Percentiles rank a stretch among this genome's conserved stretches.
phyloP scores from a whole-genome alignment of 192 early-diverging fungal species.

The Gaertneriomyces sp. region DNA sequence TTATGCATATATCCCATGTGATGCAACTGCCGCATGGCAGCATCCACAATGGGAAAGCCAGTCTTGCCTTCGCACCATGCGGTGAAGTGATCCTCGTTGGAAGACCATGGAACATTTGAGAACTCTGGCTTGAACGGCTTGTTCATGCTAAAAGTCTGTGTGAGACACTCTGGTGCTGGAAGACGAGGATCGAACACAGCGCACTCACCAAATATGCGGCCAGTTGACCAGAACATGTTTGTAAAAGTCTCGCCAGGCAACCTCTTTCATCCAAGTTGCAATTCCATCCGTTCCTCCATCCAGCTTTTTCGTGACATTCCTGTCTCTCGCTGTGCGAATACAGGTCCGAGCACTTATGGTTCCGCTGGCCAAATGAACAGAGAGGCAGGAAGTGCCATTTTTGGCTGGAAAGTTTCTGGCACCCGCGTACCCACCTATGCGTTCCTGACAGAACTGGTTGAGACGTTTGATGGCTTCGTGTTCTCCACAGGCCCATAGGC shows the following conservation, averaged over 20 bases:
- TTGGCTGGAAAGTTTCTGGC: too few species aligned
- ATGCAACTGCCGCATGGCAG: slow-evolving; percentile 63
- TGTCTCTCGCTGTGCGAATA: too few species aligned
- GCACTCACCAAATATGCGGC: slow-evolving; percentile 41
- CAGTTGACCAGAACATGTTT: slow-evolving; percentile 52
- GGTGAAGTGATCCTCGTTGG: slow-evolving; percentile 41
- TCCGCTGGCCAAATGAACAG: too few species aligned
- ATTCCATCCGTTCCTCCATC: slow-evolving; percentile 43
- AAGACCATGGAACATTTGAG: slow-evolving; percentile 51
- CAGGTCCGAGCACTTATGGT: too few species aligned
- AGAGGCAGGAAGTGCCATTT: too few species aligned
- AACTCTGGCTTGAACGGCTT: slow-evolving; percentile 51
- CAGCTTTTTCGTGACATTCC: slow-evolving; percentile 13
- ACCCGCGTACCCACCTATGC: too few species aligned
- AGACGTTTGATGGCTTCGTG: too few species aligned
- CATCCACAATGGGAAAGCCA: slow-evolving; percentile 65
- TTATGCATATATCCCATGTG: slow-evolving; percentile 62
- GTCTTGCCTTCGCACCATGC: slow-evolving; percentile 65
- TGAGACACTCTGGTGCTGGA: too few species aligned
- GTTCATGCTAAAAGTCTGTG: slow-evolving; percentile 35
- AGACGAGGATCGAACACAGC: too few species aligned
- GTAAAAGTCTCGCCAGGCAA: slow-evolving; percentile 69
- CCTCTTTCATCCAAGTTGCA: slow-evolving; percentile 58
- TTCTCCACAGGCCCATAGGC: too few species aligned
- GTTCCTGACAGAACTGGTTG: too few species aligned